phyloP scores from a whole-genome alignment of 2,329 filamentous ascomycete species.

The Xylariaceae sp. region DNA sequence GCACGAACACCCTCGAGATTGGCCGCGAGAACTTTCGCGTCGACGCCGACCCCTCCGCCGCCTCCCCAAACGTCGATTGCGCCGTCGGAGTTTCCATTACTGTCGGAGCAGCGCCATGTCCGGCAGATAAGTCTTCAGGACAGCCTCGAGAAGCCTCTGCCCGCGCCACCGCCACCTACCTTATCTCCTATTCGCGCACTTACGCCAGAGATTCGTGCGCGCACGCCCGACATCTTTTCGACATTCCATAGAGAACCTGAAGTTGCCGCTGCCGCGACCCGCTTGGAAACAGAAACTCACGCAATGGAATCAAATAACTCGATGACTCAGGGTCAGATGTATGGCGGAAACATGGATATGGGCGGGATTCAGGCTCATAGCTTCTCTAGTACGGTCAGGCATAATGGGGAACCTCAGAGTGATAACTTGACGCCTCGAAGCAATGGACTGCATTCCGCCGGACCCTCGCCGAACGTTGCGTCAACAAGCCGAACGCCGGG shows the following conservation, averaged over 20 bases:
- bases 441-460: constrained; percentile 52
- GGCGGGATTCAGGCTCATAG: constrained; percentile 45
- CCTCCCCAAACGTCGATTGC: constrained; percentile 11
- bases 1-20: constrained; percentile 42
- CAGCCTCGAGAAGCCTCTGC: constrained; percentile 56
- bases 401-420: constrained; percentile 44
- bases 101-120: constrained; percentile 42
- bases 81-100: constrained; percentile 10
- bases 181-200: constrained; percentile 31
- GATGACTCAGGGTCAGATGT: constrained; percentile 31
- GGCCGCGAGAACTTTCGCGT: constrained; percentile 32
- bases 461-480: constrained; percentile 50
- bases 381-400: constrained; percentile 38
- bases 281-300: constrained; percentile 39
- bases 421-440: constrained; percentile 50
- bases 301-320: constrained; percentile 46
- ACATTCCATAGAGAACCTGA: neutral
- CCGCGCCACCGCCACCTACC: constrained; percentile 46
- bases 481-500: constrained; percentile 38
- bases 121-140: constrained; percentile 52
- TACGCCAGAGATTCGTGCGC: constrained; percentile 21
- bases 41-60: constrained; percentile 17
- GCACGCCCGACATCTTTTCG: too few relatives aligned
- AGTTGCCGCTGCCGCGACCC: neutral
- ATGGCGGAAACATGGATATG: constrained; percentile 37